Evolutionary conservation across 1,284 basidiomycete species (phyloP).

Genomic region (Ceratobasidium sp.): DNA sequence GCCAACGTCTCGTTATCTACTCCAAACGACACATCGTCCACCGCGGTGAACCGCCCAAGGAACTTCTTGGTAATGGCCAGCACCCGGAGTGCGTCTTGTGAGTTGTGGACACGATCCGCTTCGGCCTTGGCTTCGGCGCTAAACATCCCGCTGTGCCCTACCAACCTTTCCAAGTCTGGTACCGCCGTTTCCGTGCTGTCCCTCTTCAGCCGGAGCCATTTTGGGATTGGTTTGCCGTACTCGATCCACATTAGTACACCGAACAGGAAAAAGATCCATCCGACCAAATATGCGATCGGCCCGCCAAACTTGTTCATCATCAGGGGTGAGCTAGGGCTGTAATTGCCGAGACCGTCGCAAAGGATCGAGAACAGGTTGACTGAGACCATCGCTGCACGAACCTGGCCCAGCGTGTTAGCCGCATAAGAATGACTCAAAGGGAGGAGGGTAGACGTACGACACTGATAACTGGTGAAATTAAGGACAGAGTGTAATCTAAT

Average conservation of each 20-base stretch:
- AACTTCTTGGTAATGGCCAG: slow-evolving; percentile 72
- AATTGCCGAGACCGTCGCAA: slow-evolving; percentile 67
- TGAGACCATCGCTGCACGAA: slow-evolving; percentile 74
- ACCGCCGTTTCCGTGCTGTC: slow-evolving; percentile 36
- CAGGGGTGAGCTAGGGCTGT: slow-evolving; percentile 63
- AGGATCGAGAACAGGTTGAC: slow-evolving; percentile 81
- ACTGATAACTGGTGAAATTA: slow-evolving; percentile 75
- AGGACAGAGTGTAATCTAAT: slow-evolving; percentile 71
- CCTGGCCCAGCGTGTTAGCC: slow-evolving; percentile 52
- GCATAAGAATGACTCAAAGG: slow-evolving; percentile 7
- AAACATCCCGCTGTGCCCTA: background rate
- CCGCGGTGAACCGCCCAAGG: slow-evolving; percentile 64
- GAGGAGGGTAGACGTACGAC: slow-evolving; percentile 61
- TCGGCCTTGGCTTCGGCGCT: slow-evolving; percentile 66
- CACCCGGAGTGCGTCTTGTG: slow-evolving; percentile 70
- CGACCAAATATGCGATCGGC: slow-evolving; percentile 77
- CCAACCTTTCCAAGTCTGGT: background rate
- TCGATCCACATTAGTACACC: slow-evolving; percentile 69
- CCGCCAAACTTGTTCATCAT: slow-evolving; percentile 73
- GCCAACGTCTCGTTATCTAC: slow-evolving; percentile 75
- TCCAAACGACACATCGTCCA: slow-evolving; percentile 78
- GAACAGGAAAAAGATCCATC: slow-evolving; percentile 67
- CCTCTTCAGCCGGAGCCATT: slow-evolving; percentile 33
- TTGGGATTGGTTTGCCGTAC: slow-evolving; percentile 61
- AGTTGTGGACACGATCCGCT: slow-evolving; percentile 62